A percentile compares a stretch with the other conserved stretches of the same genome.
Evolutionary conservation across 2,329 filamentous ascomycete species (phyloP).

Genomic region (Capronia epimyces): DNA sequence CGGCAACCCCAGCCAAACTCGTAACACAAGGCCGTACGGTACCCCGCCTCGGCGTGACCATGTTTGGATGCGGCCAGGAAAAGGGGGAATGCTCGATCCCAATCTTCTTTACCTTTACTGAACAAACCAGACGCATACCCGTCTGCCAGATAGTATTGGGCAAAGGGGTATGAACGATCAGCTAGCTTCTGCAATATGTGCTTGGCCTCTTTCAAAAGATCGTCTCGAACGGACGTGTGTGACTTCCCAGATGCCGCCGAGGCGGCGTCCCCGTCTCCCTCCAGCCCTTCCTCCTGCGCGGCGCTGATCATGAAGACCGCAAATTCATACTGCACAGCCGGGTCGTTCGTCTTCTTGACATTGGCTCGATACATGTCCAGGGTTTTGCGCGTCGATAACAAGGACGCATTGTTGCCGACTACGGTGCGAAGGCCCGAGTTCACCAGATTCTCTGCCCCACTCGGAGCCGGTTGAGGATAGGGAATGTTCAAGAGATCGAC

Average conservation of each 20-base stretch:
- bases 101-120: slow-evolving; percentile 87
- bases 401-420: slow-evolving; percentile 82
- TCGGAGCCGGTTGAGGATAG: slow-evolving; percentile 73
- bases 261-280: slow-evolving; percentile 34
- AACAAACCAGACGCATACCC: slow-evolving; percentile 92
- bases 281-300: slow-evolving; percentile 68
- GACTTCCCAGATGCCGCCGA: slow-evolving; percentile 40
- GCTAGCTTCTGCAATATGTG: slow-evolving; percentile 80
- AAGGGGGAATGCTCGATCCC: slow-evolving; percentile 83
- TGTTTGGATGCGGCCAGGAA: slow-evolving; percentile 94
- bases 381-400: slow-evolving; percentile 87
- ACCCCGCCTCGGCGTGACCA: slow-evolving; percentile 92
- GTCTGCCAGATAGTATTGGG: slow-evolving; percentile 94
- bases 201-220: slow-evolving; percentile 79
- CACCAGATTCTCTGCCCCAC: slow-evolving; percentile 57
- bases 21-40: slow-evolving; percentile 88
- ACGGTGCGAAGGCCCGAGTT: slow-evolving; percentile 73
- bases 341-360: slow-evolving; percentile 92
- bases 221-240: slow-evolving; percentile 52
- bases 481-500: slow-evolving; percentile 61
- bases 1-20: slow-evolving; percentile 97
- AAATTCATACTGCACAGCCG: slow-evolving; percentile 90
- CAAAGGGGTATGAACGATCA: slow-evolving; percentile 88
- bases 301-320: slow-evolving; percentile 89
- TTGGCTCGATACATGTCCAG: slow-evolving; percentile 97